Conservation (phyloP, 176 grass and related monocot species). For the Eleusine indica region DNA sequence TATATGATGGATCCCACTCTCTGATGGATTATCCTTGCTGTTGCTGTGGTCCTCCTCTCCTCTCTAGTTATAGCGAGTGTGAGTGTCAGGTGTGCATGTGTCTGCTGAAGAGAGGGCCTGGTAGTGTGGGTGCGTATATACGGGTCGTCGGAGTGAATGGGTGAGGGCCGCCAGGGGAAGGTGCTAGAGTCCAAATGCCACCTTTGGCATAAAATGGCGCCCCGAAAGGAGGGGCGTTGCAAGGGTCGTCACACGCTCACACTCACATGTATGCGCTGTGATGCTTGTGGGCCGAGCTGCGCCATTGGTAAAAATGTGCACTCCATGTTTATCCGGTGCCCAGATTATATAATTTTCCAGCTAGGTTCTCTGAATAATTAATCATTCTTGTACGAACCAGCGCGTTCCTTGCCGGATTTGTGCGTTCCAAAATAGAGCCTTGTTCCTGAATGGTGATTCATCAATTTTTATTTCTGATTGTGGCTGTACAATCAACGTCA, state of each 20-base stretch:
- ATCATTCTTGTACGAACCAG: background rate
- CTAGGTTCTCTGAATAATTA: background rate
- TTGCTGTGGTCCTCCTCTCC: background rate
- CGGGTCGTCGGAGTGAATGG: too few species aligned
- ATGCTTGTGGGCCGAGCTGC: background rate
- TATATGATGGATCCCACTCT: background rate
- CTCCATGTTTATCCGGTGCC: background rate
- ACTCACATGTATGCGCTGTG: background rate
- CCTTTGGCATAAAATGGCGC: conserved; percentile 16
- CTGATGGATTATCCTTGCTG: background rate
- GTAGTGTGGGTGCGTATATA: too few species aligned
- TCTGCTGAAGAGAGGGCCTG: too few species aligned
- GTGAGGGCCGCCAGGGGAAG: too few species aligned
- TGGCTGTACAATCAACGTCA: background rate
- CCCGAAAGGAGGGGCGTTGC: background rate
- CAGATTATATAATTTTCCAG: background rate
- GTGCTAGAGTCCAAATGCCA: background rate
- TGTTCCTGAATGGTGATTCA: background rate
- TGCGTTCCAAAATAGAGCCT: background rate
- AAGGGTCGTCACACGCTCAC: background rate
- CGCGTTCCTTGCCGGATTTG: background rate
- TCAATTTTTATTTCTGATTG: background rate
- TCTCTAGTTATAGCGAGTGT: background rate
- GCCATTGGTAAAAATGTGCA: background rate
- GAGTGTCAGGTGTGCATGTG: background rate